Conservation (phyloP, 768 basidiomycete species). For the Hygrocybe punicea region DNA sequence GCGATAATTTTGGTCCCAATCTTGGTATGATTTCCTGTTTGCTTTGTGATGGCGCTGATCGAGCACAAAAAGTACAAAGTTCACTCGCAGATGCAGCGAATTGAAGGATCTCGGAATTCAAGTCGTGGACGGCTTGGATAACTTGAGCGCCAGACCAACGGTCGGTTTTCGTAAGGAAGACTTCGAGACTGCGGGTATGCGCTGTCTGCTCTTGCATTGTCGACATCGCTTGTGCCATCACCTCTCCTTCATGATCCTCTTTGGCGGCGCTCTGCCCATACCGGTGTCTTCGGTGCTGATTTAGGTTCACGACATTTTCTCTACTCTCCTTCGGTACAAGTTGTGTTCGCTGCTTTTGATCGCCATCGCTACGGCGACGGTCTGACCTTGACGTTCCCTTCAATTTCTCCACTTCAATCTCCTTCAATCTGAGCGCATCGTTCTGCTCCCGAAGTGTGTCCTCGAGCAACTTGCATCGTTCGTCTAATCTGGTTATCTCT, state of each 20-base stretch:
- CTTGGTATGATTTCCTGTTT: conserved; percentile 60
- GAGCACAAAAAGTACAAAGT: conserved; percentile 50
- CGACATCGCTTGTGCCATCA: conserved; percentile 2
- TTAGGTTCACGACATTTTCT: no score
- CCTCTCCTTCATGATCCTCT: background rate
- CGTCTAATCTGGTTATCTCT: conserved; percentile 56
- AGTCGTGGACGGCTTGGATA: conserved; percentile 73
- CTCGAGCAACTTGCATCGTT: conserved; percentile 61
- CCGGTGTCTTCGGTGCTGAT: no score
- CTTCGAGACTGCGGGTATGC: conserved; percentile 55
- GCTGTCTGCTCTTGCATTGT: conserved; percentile 52
- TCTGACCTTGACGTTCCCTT: conserved; percentile 32
- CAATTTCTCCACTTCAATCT: conserved; percentile 57
- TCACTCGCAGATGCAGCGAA: conserved; percentile 75
- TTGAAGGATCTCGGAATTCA: conserved; percentile 79
- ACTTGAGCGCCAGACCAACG: conserved; percentile 74
- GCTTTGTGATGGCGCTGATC: conserved; percentile 39
- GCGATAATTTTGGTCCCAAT: conserved; percentile 59
- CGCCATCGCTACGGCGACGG: conserved; percentile 1
- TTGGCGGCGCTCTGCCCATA: background rate
- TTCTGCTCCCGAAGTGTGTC: conserved; percentile 60
- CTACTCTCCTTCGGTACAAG: background rate
- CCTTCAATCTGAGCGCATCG: conserved; percentile 54
- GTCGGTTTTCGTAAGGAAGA: conserved; percentile 72
- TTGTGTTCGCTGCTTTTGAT: background rate